Evolutionary conservation across 257 asterid genomes (phyloP), one percentile per base, ranked within the genome.

Genomic region (Eucommia ulmoides): DNA sequence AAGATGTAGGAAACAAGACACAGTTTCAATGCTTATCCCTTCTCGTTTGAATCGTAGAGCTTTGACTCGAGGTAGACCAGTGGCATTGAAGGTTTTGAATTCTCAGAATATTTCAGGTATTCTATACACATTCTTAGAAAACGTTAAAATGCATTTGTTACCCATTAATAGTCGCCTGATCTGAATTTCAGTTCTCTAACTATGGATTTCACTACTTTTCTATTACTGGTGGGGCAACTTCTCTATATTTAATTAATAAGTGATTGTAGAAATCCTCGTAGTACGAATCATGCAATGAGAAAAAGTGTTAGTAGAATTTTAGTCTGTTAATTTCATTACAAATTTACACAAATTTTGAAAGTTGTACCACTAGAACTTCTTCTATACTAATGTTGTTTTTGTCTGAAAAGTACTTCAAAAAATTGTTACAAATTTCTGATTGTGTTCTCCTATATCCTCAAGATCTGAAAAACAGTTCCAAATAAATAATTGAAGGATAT

Each of bases 91-190:
- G 67, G 81, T 76, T 62, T 77, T 76, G 2, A 77, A 82, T 68
- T 69, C 94, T 23, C 74, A 67, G 58, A 74, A 68, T 7, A 53
- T 60, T 65, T 80, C 67, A 81, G 95, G 97, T 84, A 67, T 62
- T 58, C 58, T 20, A 33, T 33, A 17, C 17, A 23, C 25, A 23
- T 18, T 21, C 3, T n/a, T 33, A 3, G 19, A 33, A 8, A 2
- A 21, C 23, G 12, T 8, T 10, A 17, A 52, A 11, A 52, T 14
- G 38, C 38, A n/a, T n/a, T n/a, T n/a, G n/a, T n/a, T 29, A 29
- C 12, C 1, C 38, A 14, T 29, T 29, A 29, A 29, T 1, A 29
- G 11, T 5, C 5, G 5, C 7, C 38, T 6, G 38, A 4, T 26
- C 12, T 26, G 6, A 26, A 26, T n/a, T n/a, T n/a, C n/a, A n/a